Base-by-base conservation (phyloP, 495 filamentous ascomycete genomes). In the Pseudoneurospora amorphoporcata region DNA sequence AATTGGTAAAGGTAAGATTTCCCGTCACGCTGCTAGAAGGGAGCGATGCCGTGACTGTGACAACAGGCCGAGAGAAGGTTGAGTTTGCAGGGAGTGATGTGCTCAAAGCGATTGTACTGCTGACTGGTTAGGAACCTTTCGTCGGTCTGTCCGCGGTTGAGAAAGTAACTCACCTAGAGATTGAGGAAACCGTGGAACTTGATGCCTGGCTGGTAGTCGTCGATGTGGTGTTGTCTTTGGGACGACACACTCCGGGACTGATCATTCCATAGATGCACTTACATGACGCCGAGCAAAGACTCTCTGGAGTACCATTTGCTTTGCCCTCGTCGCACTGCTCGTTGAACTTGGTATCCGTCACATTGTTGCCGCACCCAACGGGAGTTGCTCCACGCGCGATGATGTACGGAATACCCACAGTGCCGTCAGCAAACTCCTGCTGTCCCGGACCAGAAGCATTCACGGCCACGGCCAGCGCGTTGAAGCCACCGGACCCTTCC, bases 251-350 rank as follows among this genome's bases (percentile, higher is more conserved):
- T 23, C 79, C 79, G 12, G 77, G 77, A 3, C 70, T 65, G 23
- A 78, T 69, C 70, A 75, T 68, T 8, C 77, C 81, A 72, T 71
- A 72, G 29, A 77, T 23, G 65, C 81, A 83, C 73, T 82, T 81
- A 77, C 85, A 87, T 47, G 79, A 80, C 8, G 74, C 72, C 19
- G 82, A 82, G 76, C 85, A 87, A 38, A 77, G 77, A 71, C 83
- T 81, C 39, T 77, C 84, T 32, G 77, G 75, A 0, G 75, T 72
- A 0, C 73, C 78, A 40, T 86, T 85, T n/a, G 72, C 69, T 2
- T 69, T 71, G 8, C 82, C 81, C 72, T 86, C 80, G 58, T 87
- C 85, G 40, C 85, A 86, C 61, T 87, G 82, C 73, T 87, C 85
- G 19, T 77, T 73, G 68, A 79, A 77, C 10, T 77, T 71, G 4